Percentiles rank a stretch among this genome's conserved stretches.
Evolutionary conservation across 2,329 filamentous ascomycete species (phyloP).

Genomic region (Microdochium trichocladiopsis): DNA sequence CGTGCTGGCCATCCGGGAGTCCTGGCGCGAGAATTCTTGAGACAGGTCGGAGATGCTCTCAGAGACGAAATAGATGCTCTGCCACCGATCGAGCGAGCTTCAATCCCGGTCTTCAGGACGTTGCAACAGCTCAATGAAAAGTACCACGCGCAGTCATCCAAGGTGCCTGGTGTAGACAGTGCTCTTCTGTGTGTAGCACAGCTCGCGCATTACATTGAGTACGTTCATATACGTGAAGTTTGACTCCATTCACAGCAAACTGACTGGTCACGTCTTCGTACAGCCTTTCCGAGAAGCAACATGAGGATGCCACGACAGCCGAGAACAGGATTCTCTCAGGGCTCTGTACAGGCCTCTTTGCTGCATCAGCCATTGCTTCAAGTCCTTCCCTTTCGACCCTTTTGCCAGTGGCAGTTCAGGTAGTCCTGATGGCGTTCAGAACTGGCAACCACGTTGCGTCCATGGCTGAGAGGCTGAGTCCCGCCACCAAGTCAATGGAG

Average conservation of each 20-base stretch:
- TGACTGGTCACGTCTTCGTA: conserved; percentile 18
- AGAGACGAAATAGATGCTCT: conserved; percentile 53
- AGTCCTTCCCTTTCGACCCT: conserved; percentile 55
- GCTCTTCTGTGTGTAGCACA: conserved; percentile 59
- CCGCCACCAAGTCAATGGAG: conserved; percentile 35
- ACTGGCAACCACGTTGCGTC: conserved; percentile 49
- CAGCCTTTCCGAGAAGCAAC: conserved; percentile 46
- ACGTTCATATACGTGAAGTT: conserved; percentile 19
- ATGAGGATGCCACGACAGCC: conserved; percentile 41
- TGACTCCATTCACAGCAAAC: background rate
- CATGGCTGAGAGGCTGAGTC: conserved; percentile 37
- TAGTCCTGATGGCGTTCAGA: conserved; percentile 60
- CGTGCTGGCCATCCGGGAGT: conserved; percentile 36
- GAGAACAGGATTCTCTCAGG: conserved; percentile 51
- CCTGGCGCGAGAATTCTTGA: conserved; percentile 55
- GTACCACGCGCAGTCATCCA: conserved; percentile 50
- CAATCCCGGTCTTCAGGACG: conserved; percentile 55
- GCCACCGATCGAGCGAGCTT: conserved; percentile 46
- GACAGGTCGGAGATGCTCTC: conserved; percentile 48
- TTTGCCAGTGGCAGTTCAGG: conserved; percentile 54
- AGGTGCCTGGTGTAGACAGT: conserved; percentile 57
- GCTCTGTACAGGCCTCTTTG: conserved; percentile 63
- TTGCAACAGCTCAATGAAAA: conserved; percentile 58
- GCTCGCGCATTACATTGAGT: conserved; percentile 64
- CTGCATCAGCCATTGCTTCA: conserved; percentile 60